phyloP scores from a whole-genome alignment of 306 rosid species.

The Vigna radiata region DNA sequence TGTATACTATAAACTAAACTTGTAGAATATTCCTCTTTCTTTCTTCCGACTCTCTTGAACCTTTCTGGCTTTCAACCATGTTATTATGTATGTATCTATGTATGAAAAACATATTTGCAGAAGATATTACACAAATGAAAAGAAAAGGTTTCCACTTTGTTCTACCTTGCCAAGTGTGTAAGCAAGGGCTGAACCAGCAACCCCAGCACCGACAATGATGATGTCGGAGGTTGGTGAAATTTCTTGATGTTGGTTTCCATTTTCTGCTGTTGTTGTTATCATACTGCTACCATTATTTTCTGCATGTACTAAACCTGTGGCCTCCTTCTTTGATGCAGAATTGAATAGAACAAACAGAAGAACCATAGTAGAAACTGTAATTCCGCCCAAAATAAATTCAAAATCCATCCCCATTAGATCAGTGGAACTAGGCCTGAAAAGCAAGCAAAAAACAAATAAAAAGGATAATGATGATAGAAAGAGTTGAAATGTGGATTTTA shows the following conservation, averaged over 20 bases:
- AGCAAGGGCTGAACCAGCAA: constrained; percentile 96
- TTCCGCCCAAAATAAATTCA: constrained; percentile 51
- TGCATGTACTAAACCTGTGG: constrained; percentile 27
- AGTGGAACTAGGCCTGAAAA: background rate
- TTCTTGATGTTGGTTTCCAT: constrained; percentile 35
- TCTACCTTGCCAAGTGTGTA: constrained; percentile 82
- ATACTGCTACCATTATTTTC: constrained; percentile 33
- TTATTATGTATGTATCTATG: no score
- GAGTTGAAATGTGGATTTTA: background rate
- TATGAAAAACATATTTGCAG: background rate
- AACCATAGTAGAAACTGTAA: constrained; percentile 55
- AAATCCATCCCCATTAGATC: constrained; percentile 51
- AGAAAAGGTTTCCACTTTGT: background rate
- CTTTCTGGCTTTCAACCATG: no score
- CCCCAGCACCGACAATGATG: constrained; percentile 90
- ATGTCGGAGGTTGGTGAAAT: constrained; percentile 47
- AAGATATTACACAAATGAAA: background rate
- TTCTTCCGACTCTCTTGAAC: no score
- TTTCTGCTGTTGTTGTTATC: constrained; percentile 24
- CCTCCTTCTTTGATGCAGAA: constrained; percentile 47
- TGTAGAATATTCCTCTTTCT: no score
- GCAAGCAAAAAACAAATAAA: background rate
- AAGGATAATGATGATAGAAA: background rate
- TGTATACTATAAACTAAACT: no score
- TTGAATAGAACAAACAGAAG: constrained; percentile 47